Evolutionary conservation across 257 asterid genomes (phyloP).

Genomic region (Ophiorrhiza pumila): DNA sequence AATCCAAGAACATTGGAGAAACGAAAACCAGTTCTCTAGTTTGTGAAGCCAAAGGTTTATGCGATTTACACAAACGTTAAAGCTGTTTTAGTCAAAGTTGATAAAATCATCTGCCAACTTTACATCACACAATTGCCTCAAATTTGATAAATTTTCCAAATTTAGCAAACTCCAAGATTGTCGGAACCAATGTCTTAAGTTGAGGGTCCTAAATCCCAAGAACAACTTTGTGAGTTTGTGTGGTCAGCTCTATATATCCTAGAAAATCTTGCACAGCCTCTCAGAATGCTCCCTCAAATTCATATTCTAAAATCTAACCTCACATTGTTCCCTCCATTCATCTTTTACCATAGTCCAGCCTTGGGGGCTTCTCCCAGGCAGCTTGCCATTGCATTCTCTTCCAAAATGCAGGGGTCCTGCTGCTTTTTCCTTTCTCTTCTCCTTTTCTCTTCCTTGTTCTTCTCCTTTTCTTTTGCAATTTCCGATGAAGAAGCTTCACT

Average conservation of each 20-base stretch:
- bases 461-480: constrained; percentile 15
- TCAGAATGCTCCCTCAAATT: neutral
- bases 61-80: neutral
- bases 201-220: neutral
- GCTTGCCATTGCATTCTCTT: constrained; percentile 24
- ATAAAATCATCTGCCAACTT: neutral
- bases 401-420: constrained; percentile 21
- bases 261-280: constrained; percentile 13
- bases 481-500: constrained; percentile 19
- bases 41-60: too few species aligned
- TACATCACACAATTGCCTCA: neutral
- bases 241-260: neutral
- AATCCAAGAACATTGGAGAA: too few species aligned
- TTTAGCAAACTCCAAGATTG: constrained; percentile 10
- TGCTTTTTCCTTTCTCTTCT: constrained; percentile 11
- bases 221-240: constrained; percentile 3
- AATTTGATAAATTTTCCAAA: neutral
- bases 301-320: neutral
- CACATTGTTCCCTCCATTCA: neutral
- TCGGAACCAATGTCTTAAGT: constrained; percentile 19
- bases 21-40: too few species aligned
- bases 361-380: constrained; percentile 14
- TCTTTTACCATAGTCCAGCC: neutral
- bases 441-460: neutral
- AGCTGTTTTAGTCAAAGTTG: neutral